These are phyloP conservation scores for Clonostachys rosea DNA, from an alignment of 2,329 filamentous ascomycete genomes.

Conservation along the genomic window DNA sequence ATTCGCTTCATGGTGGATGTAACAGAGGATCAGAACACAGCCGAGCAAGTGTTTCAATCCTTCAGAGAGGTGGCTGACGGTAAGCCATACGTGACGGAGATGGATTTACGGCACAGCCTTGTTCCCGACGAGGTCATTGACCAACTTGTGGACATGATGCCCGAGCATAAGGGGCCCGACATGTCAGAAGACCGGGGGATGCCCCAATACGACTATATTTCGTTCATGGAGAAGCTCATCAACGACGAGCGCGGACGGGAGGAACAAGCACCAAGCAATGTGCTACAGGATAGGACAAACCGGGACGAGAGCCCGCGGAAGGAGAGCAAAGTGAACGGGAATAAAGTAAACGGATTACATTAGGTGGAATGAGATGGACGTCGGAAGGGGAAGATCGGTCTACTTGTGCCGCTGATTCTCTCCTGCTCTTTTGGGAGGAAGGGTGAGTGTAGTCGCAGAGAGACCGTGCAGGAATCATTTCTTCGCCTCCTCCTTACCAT, in stretches of 20 bases:
- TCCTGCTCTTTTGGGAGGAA: neutral
- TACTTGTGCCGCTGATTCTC: neutral
- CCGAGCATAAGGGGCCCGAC: slow-evolving; percentile 77
- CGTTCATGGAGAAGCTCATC: slow-evolving; percentile 90
- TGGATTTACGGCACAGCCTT: slow-evolving; percentile 89
- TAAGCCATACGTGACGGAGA: slow-evolving; percentile 97
- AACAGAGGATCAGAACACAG: slow-evolving; percentile 97
- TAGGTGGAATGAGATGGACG: slow-evolving; percentile 4
- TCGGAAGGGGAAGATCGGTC: neutral
- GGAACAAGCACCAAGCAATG: slow-evolving; percentile 16
- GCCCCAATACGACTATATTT: slow-evolving; percentile 92
- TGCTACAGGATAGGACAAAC: slow-evolving; percentile 27
- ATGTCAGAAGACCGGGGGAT: slow-evolving; percentile 78
- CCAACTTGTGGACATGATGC: slow-evolving; percentile 83
- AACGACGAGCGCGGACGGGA: slow-evolving; percentile 24
- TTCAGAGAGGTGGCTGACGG: slow-evolving; percentile 97
- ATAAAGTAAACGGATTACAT: neutral
- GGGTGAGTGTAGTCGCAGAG: slow-evolving; percentile 1
- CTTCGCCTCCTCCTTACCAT: slow-evolving; percentile 1
- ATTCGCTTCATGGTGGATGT: slow-evolving; percentile 99
- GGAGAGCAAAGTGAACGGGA: slow-evolving; percentile 25
- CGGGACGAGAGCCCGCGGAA: slow-evolving; percentile 23
- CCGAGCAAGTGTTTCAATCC: slow-evolving; percentile 96
- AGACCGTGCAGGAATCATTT: slow-evolving; percentile 3
- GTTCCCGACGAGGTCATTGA: slow-evolving; percentile 98